A percentile compares a stretch with the other conserved stretches of the same genome.
These are phyloP conservation scores for Strigomonas culicis DNA, from an alignment of 208 protist species.

Conservation along the genomic window DNA sequence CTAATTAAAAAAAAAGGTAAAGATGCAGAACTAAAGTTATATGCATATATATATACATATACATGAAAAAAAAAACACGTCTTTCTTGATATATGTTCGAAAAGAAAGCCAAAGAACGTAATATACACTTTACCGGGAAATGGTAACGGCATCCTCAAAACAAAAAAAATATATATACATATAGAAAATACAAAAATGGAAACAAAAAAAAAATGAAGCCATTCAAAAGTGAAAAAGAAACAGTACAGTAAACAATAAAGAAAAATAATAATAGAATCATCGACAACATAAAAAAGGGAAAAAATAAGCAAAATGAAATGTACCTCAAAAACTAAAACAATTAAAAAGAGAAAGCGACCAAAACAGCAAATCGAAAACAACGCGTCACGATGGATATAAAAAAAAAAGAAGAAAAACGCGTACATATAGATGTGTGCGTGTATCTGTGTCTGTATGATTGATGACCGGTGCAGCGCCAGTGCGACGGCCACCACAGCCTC, in stretches of 20 bases:
- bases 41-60: too few relatives aligned
- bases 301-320: not conserved
- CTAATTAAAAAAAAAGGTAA: too few relatives aligned
- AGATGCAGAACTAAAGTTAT: too few relatives aligned
- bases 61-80: too few relatives aligned
- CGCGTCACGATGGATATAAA: not conserved
- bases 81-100: too few relatives aligned
- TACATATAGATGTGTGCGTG: not conserved
- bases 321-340: slow-evolving; percentile 5
- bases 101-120: slow-evolving; percentile 2
- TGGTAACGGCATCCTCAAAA: not conserved
- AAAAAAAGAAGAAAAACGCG: not conserved
- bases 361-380: not conserved
- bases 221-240: not conserved
- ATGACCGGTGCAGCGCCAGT: not conserved
- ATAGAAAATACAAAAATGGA: not conserved
- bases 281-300: not conserved
- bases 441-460: not conserved
- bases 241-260: not conserved
- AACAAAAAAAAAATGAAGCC: not conserved
- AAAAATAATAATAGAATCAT: not conserved
- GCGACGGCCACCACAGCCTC: not conserved
- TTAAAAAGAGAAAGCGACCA: slow-evolving; percentile 1
- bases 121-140: not conserved
- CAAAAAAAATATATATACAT: slow-evolving; percentile 5